A percentile compares a stretch with the other conserved stretches of the same genome.
These are phyloP conservation scores for Penicillium sp. DNA, from an alignment of 2,329 filamentous ascomycete genomes.

Conservation along the genomic window DNA sequence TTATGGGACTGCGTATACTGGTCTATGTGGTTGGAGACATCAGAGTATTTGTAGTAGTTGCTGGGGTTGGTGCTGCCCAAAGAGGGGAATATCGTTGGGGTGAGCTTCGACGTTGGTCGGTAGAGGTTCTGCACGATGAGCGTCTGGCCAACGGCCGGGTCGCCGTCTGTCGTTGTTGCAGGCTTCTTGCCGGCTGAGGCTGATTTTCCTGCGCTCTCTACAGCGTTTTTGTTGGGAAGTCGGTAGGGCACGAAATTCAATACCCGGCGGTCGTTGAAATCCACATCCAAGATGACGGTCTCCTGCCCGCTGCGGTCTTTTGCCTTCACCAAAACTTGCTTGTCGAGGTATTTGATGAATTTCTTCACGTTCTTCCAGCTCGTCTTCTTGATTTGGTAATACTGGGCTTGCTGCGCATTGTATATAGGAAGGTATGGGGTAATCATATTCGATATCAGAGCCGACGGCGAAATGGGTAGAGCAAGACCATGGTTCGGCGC, in stretches of 20 bases:
- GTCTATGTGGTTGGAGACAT: slow-evolving; percentile 62
- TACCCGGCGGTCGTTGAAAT: slow-evolving; percentile 63
- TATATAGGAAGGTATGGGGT: slow-evolving; percentile 69
- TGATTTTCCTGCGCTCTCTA: slow-evolving; percentile 46
- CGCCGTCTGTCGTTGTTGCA: slow-evolving; percentile 32
- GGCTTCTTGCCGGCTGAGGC: slow-evolving; percentile 35
- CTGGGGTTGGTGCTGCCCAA: slow-evolving; percentile 54
- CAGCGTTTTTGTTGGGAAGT: slow-evolving; percentile 61
- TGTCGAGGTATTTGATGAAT: slow-evolving; percentile 71
- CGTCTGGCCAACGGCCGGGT: slow-evolving; percentile 50
- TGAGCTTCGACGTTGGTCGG: slow-evolving; percentile 62
- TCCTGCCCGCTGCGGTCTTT: slow-evolving; percentile 70
- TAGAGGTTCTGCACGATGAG: slow-evolving; percentile 58
- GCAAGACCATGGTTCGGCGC: slow-evolving; percentile 60
- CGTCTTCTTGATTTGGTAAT: slow-evolving; percentile 71
- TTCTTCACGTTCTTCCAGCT: slow-evolving; percentile 73
- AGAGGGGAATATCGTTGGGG: slow-evolving; percentile 57
- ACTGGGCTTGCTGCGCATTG: slow-evolving; percentile 59
- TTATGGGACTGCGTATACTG: slow-evolving; percentile 63
- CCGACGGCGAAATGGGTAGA: slow-evolving; percentile 67
- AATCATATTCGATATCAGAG: slow-evolving; percentile 66
- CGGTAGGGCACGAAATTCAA: slow-evolving; percentile 65
- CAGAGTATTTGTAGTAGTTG: slow-evolving; percentile 63
- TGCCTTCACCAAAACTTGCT: slow-evolving; percentile 64
- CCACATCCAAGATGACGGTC: slow-evolving; percentile 67